Percentiles rank a stretch among this genome's conserved stretches.
These are phyloP conservation scores for Vigna radiata DNA, from an alignment of 306 rosid genomes.

Conservation along the genomic window DNA sequence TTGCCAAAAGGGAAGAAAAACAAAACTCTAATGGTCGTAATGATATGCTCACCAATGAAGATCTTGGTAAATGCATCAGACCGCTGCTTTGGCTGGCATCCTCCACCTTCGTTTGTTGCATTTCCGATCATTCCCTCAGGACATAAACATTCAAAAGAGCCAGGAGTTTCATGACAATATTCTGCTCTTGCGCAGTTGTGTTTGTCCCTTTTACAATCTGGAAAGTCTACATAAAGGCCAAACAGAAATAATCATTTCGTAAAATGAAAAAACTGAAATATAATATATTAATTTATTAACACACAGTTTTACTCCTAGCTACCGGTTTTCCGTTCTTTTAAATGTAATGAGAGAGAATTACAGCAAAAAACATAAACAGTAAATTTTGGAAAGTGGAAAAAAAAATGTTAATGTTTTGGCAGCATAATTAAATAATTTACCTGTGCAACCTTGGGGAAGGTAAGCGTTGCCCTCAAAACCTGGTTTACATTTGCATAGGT, in stretches of 20 bases:
- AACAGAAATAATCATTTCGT: too few relatives aligned
- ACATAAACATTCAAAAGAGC: conserved; percentile 2
- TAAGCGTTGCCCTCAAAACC: conserved; percentile 2
- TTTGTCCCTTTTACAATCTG: not conserved
- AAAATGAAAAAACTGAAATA: too few relatives aligned
- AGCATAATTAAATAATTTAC: not conserved
- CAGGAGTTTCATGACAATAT: not conserved
- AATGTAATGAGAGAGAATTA: too few relatives aligned
- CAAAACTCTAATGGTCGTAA: not conserved
- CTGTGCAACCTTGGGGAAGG: not conserved
- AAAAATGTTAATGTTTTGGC: too few relatives aligned
- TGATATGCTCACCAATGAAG: conserved; percentile 8
- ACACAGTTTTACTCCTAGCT: too few relatives aligned
- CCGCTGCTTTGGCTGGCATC: not conserved
- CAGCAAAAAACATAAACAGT: too few relatives aligned
- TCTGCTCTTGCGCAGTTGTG: not conserved
- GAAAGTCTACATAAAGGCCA: not conserved
- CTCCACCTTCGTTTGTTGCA: not conserved
- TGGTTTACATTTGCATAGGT: not conserved
- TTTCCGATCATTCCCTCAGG: not conserved
- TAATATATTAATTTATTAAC: too few relatives aligned
- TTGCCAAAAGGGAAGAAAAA: not conserved
- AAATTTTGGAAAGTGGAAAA: too few relatives aligned
- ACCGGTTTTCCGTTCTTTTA: too few relatives aligned
- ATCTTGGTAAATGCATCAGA: not conserved